Conservation (phyloP, 345 rosid genomes). For the Toxicodendron radicans region DNA sequence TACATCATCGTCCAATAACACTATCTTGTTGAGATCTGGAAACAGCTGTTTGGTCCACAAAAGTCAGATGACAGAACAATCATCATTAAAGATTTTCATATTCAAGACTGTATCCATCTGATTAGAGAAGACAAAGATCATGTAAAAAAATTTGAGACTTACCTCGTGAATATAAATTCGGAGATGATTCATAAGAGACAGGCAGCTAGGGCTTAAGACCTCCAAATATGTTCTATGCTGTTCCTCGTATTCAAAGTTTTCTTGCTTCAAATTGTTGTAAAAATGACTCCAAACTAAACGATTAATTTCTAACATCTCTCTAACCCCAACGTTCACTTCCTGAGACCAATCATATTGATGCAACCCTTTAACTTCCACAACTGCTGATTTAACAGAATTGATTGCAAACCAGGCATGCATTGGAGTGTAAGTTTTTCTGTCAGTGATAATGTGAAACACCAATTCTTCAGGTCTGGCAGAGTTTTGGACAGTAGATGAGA, state of each 20-base stretch:
- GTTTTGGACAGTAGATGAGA: conserved; percentile 67
- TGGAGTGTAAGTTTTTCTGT: conserved; percentile 86
- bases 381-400: conserved; percentile 59
- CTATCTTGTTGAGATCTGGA: conserved; percentile 87
- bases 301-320: conserved; percentile 72
- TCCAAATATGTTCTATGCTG: conserved; percentile 45
- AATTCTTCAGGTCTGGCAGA: conserved; percentile 64
- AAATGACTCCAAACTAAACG: conserved; percentile 62
- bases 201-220: conserved; percentile 61
- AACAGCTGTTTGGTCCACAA: conserved; percentile 64
- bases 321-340: conserved; percentile 66
- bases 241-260: conserved; percentile 40
- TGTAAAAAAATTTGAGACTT: conserved; percentile 19
- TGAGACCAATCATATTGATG: conserved; percentile 91
- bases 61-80: conserved; percentile 39
- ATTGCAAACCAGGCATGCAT: conserved; percentile 98
- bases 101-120: conserved; percentile 17
- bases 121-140: conserved; percentile 6
- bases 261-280: conserved; percentile 55
- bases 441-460: conserved; percentile 88
- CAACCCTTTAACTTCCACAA: conserved; percentile 89
- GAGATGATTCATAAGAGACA: conserved; percentile 80
- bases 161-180: conserved; percentile 84
- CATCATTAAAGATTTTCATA: conserved; percentile 7
- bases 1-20: conserved; percentile 91